A percentile compares a stretch with the other conserved stretches of the same genome.
Conservation (phyloP, 2,329 filamentous ascomycete genomes). For the Penicillium sp. region DNA sequence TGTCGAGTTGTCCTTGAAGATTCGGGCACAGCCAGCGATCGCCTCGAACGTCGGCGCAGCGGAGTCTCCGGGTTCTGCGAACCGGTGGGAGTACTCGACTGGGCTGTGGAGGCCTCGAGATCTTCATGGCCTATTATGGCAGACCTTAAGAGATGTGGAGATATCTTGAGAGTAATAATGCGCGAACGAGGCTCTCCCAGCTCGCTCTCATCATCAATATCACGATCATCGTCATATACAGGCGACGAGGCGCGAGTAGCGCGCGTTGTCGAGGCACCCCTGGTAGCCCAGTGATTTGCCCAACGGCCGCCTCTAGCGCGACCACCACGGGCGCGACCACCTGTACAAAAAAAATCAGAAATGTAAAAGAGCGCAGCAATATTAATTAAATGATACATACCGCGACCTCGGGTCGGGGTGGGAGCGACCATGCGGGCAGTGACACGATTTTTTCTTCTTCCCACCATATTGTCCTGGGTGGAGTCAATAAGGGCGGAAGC, state of each 20-base stretch:
- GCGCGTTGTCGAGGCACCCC: neutral
- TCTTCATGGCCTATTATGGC: constrained; percentile 17
- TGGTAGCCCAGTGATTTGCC: constrained; percentile 18
- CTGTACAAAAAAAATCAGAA: neutral
- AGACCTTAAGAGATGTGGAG: neutral
- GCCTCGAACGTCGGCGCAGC: constrained; percentile 37
- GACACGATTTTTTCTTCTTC: constrained; percentile 39
- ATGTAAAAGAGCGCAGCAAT: too few species aligned
- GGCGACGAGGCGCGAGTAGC: neutral
- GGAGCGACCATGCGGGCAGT: constrained; percentile 17
- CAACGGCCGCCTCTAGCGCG: constrained; percentile 25
- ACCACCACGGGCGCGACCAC: constrained; percentile 16
- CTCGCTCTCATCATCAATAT: constrained; percentile 2
- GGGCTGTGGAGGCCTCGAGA: constrained; percentile 11
- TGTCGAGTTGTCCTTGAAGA: constrained; percentile 38
- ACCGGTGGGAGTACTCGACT: neutral
- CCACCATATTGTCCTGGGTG: constrained; percentile 41
- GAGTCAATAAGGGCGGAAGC: constrained; percentile 8
- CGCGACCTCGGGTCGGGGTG: constrained; percentile 1
- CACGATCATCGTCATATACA: neutral
- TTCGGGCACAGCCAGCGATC: constrained; percentile 34
- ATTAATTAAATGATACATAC: constrained; percentile 21
- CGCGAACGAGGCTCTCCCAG: constrained; percentile 10
- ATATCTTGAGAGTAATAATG: constrained; percentile 21
- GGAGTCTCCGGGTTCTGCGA: constrained; percentile 34